phyloP scores from a whole-genome alignment of 2,329 filamentous ascomycete genomes.

The Madurella fahalii region DNA sequence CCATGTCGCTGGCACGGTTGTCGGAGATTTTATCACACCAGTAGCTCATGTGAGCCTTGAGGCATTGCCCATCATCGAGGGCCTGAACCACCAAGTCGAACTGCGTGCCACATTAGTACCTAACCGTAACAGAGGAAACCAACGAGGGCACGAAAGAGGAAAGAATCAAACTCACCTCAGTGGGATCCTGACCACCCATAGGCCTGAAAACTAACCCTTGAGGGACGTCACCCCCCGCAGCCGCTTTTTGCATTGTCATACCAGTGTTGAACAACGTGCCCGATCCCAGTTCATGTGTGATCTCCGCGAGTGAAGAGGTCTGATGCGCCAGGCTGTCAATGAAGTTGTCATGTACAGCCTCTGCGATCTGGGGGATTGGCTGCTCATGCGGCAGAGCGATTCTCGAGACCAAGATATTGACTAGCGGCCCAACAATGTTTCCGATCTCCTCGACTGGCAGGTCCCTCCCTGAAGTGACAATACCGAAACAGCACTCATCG shows the following conservation, averaged over 20 bases:
- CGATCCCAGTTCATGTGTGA: conserved; percentile 14
- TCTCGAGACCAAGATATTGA: conserved; percentile 13
- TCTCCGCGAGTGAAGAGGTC: conserved; percentile 9
- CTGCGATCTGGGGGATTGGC: conserved; percentile 1
- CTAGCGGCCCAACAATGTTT: conserved; percentile 8
- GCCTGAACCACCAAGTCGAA: conserved; percentile 12
- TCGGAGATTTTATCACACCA: conserved; percentile 8
- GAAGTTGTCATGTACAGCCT: conserved; percentile 10
- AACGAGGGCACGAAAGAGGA: no score
- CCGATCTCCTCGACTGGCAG: conserved; percentile 5
- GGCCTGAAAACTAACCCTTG: conserved; percentile 1
- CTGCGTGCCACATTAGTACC: background rate
- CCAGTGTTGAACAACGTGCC: conserved; percentile 16
- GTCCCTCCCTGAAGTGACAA: conserved; percentile 13
- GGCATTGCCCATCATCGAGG: conserved; percentile 3
- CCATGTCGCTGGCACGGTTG: conserved; percentile 6
- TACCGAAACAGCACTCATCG: conserved; percentile 11
- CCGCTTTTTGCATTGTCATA: conserved; percentile 11
- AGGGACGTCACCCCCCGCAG: background rate
- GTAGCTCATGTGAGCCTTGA: conserved; percentile 8
- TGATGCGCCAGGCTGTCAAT: conserved; percentile 15
- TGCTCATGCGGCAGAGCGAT: conserved; percentile 5
- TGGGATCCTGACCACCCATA: conserved; percentile 11
- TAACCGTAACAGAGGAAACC: no score
- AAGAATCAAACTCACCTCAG: conserved; percentile 5